Percentiles rank a stretch among this genome's conserved stretches.
Evolutionary conservation across 2,329 filamentous ascomycete species (phyloP).

Genomic region (Furcasterigmium furcatum): DNA sequence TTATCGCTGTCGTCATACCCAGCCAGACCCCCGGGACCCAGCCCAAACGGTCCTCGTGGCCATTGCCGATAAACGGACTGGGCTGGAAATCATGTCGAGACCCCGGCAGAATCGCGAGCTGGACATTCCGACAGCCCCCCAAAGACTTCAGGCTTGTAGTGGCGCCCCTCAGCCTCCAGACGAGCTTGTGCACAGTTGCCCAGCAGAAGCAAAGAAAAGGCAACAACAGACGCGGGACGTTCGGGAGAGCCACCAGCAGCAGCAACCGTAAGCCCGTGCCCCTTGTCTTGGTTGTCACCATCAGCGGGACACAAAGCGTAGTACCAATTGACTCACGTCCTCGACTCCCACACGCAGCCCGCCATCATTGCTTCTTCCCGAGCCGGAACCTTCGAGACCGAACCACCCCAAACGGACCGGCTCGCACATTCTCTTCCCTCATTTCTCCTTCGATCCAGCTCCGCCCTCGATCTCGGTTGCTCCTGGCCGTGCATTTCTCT

Average conservation of each 20-base stretch:
- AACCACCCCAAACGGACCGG: background rate
- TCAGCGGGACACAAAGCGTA: background rate
- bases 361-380: background rate
- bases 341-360: background rate
- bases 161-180: too few species aligned
- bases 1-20: background rate
- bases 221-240: too few species aligned
- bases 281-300: too few species aligned
- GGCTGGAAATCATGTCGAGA: background rate
- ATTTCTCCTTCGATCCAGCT: background rate
- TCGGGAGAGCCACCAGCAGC: too few species aligned
- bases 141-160: too few species aligned
- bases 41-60: background rate
- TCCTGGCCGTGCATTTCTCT: background rate
- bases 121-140: too few species aligned
- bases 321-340: background rate
- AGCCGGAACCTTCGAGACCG: background rate
- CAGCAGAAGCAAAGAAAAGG: too few species aligned
- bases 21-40: too few species aligned
- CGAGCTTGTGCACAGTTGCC: too few species aligned
- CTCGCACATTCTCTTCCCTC: background rate
- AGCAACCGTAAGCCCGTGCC: too few species aligned
- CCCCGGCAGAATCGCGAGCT: too few species aligned
- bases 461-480: background rate
- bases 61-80: too few species aligned